Evolutionary conservation across 345 rosid genomes (phyloP).

Genomic region (Angophora floribunda): DNA sequence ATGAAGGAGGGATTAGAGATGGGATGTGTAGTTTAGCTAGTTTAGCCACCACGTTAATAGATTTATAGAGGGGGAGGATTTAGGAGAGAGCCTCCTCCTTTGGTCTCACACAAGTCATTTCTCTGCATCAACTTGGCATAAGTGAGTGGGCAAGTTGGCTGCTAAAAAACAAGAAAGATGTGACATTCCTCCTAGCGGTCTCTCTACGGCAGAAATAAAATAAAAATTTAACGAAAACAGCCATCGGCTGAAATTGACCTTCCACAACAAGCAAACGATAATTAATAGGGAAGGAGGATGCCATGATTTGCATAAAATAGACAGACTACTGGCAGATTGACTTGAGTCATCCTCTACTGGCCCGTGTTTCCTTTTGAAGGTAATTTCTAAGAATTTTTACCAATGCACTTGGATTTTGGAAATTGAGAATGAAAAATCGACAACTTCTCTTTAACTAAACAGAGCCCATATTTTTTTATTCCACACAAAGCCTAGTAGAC

Average conservation of each 20-base stretch:
- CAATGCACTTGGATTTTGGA: background rate
- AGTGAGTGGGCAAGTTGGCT: background rate
- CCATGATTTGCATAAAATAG: background rate
- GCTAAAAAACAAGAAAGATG: background rate
- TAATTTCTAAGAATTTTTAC: background rate
- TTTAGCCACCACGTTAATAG: background rate
- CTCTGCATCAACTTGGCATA: background rate
- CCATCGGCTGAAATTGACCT: background rate
- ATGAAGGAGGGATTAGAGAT: background rate
- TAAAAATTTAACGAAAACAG: background rate
- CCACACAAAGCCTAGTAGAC: background rate
- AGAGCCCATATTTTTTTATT: background rate
- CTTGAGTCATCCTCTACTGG: background rate
- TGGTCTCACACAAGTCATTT: background rate
- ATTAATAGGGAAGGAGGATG: background rate
- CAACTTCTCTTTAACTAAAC: background rate
- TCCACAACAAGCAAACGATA: background rate
- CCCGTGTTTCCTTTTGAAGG: background rate
- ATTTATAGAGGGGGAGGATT: background rate
- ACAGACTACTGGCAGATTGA: background rate
- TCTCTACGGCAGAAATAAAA: background rate
- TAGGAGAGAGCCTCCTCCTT: background rate
- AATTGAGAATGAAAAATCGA: background rate
- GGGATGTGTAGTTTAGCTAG: background rate
- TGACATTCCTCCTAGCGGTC: background rate